phyloP scores from a whole-genome alignment of 495 filamentous ascomycete species.

The Glonium stellatum region DNA sequence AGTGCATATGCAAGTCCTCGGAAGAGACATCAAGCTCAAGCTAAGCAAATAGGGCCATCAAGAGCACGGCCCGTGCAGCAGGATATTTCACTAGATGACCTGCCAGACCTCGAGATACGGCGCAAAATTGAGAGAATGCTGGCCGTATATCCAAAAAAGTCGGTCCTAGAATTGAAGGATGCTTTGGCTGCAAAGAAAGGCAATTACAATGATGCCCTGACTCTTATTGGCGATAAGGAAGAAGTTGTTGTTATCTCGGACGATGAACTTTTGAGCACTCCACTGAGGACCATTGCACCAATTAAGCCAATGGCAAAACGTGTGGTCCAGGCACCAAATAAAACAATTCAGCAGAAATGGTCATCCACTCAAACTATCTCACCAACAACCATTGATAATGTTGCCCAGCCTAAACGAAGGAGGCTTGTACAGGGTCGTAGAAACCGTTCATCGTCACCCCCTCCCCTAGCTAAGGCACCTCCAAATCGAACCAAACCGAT shows the following conservation, averaged over 20 bases:
- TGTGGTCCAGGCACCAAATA: slow-evolving; percentile 52
- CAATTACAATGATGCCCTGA: slow-evolving; percentile 55
- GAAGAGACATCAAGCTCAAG: slow-evolving; percentile 30
- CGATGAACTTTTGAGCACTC: slow-evolving; percentile 29
- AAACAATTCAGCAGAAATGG: slow-evolving; percentile 57
- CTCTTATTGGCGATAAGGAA: slow-evolving; percentile 38
- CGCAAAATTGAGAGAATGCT: slow-evolving; percentile 52
- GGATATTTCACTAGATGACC: slow-evolving; percentile 42
- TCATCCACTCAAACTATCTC: slow-evolving; percentile 29
- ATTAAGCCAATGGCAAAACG: slow-evolving; percentile 42
- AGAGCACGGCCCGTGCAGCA: slow-evolving; percentile 34
- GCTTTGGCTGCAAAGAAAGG: slow-evolving; percentile 48
- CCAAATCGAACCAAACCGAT: neutral
- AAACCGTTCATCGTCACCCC: slow-evolving; percentile 21
- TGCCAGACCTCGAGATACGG: slow-evolving; percentile 47
- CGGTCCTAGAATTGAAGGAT: slow-evolving; percentile 45
- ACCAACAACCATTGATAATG: neutral
- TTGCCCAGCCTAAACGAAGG: slow-evolving; percentile 22
- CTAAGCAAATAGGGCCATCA: slow-evolving; percentile 48
- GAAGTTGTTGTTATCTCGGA: slow-evolving; percentile 11
- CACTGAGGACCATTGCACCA: slow-evolving; percentile 4
- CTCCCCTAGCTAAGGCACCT: slow-evolving; percentile 1
- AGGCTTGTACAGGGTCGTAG: slow-evolving; percentile 29
- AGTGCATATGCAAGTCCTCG: slow-evolving; percentile 33
- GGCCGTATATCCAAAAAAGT: slow-evolving; percentile 45